phyloP scores from a whole-genome alignment of 305 asterid genomes.

The Solanum hybrid region DNA sequence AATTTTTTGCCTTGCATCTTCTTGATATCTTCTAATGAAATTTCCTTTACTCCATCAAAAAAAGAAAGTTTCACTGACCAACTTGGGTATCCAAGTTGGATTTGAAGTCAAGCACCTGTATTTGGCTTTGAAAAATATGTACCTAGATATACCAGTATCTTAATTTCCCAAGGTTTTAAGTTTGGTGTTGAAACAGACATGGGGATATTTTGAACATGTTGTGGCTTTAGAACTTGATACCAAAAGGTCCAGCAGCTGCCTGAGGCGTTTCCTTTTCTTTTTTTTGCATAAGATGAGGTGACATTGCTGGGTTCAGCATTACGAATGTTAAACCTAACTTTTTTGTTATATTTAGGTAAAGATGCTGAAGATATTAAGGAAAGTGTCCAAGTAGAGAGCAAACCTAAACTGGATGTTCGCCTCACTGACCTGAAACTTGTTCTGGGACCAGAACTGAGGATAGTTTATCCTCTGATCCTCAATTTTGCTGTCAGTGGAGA shows the following conservation, averaged over 20 bases:
- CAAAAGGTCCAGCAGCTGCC: conserved; percentile 1
- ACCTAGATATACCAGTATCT: not conserved
- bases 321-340: not conserved
- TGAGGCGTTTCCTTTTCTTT: not conserved
- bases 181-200: not conserved
- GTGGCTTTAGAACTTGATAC: not conserved
- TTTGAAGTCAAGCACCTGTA: not conserved
- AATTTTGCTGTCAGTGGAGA: conserved; percentile 97
- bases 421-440: conserved; percentile 73
- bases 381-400: conserved; percentile 59
- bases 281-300: not conserved
- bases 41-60: not conserved
- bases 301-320: not conserved
- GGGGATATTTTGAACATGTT: not conserved
- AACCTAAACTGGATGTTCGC: conserved; percentile 78
- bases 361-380: conserved; percentile 71
- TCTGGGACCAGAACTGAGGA: conserved; percentile 93
- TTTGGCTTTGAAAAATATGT: not conserved
- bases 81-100: not conserved
- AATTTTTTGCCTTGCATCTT: not conserved
- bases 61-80: not conserved
- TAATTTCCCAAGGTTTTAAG: not conserved
- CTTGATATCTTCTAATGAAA: not conserved
- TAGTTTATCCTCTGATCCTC: conserved; percentile 87
- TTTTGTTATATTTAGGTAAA: conserved; percentile 44